Base-by-base conservation (phyloP, 73 alveolate species). In the Paramecium sonneborni region DNA sequence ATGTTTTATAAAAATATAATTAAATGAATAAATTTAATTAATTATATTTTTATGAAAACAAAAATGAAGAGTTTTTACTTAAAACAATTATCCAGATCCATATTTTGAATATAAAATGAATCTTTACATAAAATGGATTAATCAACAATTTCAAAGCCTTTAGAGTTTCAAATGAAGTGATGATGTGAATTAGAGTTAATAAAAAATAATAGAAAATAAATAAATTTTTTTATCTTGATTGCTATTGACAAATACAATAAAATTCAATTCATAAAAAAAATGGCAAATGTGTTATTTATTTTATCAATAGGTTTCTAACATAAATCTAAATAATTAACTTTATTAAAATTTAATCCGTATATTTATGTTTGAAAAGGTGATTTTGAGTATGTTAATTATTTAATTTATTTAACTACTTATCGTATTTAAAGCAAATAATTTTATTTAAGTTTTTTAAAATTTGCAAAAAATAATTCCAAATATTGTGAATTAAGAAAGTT, bases 331-430 rank as follows among this genome's bases (percentile, higher is more conserved):
- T 41, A 79, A 46, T 12, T 24, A 11, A 24, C 24, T 11, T 62
- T 79, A 38, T 44, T 79, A n/a, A 79, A 24, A n/a, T 14, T 79
- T 79, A 41, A 11, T 79, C 56, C 18, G 20, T 46, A 79, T 79
- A 76, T 79, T 39, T 44, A 79, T 79, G 90, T 79, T 39, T 44
- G 90, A 79, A n/a, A 76, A 79, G n/a, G 41, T 79, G 90, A 46
- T 79, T 3, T 43, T 23, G 6, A n/a, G 72, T 44, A 12, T 79
- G 7, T 6, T 43, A 1, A 48, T 79, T 2, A 79, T 79, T 79
- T 41, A 79, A 44, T 41, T 41, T 46, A 79, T 76, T 41, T 12
- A 41, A 24, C 41, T 43, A 0, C 90, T 30, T 15, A 79, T 79
- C 10, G 24, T 41, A 3, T 79, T 79, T 79, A 76, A 79, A 8